Conservation (phyloP, 192 early-diverging fungal species). For the Backusella australiensis region DNA sequence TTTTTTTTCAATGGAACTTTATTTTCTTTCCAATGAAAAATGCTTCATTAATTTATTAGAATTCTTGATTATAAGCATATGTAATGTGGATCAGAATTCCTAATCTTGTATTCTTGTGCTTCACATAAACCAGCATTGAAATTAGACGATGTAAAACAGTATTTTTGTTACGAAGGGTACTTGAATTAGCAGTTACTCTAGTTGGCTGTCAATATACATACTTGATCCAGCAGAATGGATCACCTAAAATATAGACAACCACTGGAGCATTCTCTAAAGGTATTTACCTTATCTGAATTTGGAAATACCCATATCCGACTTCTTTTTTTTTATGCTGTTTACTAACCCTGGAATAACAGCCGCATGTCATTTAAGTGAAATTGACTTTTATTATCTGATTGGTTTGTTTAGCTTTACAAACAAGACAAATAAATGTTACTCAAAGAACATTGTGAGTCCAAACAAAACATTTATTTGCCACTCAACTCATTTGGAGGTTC, state of each 20-base stretch:
- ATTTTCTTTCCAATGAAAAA: too few relatives aligned
- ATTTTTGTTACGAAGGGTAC: too few relatives aligned
- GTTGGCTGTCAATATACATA: background rate
- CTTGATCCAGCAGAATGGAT: background rate
- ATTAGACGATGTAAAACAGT: too few relatives aligned
- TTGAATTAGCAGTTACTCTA: too few relatives aligned
- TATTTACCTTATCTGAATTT: background rate
- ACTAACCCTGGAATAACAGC: background rate
- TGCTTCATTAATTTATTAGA: too few relatives aligned
- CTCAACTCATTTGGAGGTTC: background rate
- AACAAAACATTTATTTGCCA: background rate
- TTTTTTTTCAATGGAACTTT: too few relatives aligned
- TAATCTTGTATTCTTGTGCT: too few relatives aligned
- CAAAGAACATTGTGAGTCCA: background rate
- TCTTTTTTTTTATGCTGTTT: background rate
- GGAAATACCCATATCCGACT: background rate
- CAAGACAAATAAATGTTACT: background rate
- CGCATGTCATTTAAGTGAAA: background rate
- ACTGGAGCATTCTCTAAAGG: background rate
- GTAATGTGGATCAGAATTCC: too few relatives aligned
- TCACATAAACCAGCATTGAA: too few relatives aligned
- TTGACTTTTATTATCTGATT: background rate
- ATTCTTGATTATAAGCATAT: too few relatives aligned
- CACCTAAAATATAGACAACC: background rate
- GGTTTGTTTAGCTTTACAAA: background rate